These are phyloP conservation scores for Dothideomycetes sp. DNA, from an alignment of 2,329 filamentous ascomycete genomes.

Conservation along the genomic window DNA sequence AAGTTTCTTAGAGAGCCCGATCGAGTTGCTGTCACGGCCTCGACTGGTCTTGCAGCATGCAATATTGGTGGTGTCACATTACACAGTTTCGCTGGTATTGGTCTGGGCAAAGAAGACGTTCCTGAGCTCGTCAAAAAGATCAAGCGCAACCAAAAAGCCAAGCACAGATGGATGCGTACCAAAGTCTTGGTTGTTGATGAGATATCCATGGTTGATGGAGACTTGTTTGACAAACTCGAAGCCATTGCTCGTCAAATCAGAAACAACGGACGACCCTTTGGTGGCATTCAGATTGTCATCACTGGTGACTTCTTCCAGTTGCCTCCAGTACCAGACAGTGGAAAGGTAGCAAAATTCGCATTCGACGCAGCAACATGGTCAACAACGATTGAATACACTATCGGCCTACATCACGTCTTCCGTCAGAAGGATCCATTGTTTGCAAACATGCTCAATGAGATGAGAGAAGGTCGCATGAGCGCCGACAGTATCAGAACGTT, in stretches of 20 bases:
- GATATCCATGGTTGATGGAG: constrained; percentile 96
- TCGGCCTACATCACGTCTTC: constrained; percentile 90
- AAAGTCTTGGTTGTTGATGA: constrained; percentile 88
- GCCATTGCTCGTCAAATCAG: constrained; percentile 75
- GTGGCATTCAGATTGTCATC: constrained; percentile 89
- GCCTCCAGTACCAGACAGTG: constrained; percentile 78
- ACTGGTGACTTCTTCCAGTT: constrained; percentile 98
- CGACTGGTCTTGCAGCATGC: constrained; percentile 89
- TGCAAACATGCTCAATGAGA: constrained; percentile 93
- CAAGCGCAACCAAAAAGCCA: constrained; percentile 76
- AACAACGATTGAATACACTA: constrained; percentile 89
- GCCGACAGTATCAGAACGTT: constrained; percentile 70
- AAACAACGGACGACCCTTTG: constrained; percentile 87
- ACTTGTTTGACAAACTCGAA: constrained; percentile 92
- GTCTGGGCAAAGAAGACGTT: constrained; percentile 81
- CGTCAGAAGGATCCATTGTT: constrained; percentile 88
- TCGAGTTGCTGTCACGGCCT: constrained; percentile 84
- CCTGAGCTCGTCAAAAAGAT: constrained; percentile 82
- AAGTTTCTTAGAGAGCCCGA: constrained; percentile 73
- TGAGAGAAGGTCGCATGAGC: constrained; percentile 78
- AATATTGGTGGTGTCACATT: constrained; percentile 94
- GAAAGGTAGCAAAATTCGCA: constrained; percentile 71
- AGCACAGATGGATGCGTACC: constrained; percentile 77
- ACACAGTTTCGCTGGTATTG: constrained; percentile 93
- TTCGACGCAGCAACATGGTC: constrained; percentile 90